Evolutionary conservation across 2,329 filamentous ascomycete species (phyloP).

Genomic region (Tolypocladium amazonense): DNA sequence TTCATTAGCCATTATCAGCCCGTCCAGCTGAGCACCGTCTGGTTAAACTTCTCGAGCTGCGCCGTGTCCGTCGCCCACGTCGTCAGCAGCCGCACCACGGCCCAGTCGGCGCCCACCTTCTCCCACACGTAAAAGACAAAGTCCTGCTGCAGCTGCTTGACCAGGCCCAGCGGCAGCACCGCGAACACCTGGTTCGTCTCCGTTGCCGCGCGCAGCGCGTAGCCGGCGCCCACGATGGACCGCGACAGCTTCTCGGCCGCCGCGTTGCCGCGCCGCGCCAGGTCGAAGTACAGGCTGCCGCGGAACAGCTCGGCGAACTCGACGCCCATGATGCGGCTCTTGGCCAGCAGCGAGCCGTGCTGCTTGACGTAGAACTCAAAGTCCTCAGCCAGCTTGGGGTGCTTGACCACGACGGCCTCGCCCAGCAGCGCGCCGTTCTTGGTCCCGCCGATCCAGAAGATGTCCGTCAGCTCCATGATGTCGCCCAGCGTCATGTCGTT

Average conservation of each 20-base stretch:
- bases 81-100: conserved; percentile 34
- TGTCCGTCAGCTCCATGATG: conserved; percentile 34
- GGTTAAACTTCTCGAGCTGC: conserved; percentile 28
- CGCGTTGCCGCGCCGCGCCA: conserved; percentile 32
- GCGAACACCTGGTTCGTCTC: conserved; percentile 43
- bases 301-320: conserved; percentile 40
- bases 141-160: conserved; percentile 26
- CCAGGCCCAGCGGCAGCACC: conserved; percentile 25
- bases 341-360: conserved; percentile 37
- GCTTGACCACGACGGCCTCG: conserved; percentile 38
- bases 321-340: conserved; percentile 35
- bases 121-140: conserved; percentile 40
- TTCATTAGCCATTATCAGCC: neutral
- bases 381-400: conserved; percentile 27
- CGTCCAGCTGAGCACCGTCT: conserved; percentile 14
- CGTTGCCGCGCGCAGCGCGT: conserved; percentile 29
- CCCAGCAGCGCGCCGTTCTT: conserved; percentile 40
- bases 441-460: conserved; percentile 44
- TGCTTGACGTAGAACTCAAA: conserved; percentile 42
- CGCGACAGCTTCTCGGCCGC: conserved; percentile 32
- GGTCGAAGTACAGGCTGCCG: conserved; percentile 31
- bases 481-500: conserved; percentile 34
- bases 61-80: conserved; percentile 37
- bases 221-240: conserved; percentile 31
- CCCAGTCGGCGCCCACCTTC: conserved; percentile 23